Evolutionary conservation across 1,284 basidiomycete species (phyloP), one percentile per base, ranked within the genome.

Genomic region (Porogramme epimiltina): DNA sequence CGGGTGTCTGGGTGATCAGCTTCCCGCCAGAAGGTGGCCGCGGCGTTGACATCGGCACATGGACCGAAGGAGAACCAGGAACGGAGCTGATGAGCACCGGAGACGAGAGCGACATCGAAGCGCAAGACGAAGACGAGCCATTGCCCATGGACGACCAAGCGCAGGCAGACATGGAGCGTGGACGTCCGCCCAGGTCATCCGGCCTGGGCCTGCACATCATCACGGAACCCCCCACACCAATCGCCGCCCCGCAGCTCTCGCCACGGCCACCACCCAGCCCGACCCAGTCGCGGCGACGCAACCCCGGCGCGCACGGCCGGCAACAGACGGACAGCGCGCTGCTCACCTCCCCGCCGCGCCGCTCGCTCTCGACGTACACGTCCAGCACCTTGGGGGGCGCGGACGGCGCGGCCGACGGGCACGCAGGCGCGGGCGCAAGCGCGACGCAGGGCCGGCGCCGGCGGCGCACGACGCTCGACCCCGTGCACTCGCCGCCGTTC

Each of bases 1-100:
- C 82, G 1, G 95, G 95, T 2, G 95, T 98, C 0, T 97, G 93
- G 90, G 82, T 92, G 19, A 91, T 98, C 41, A 87, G 83, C 57
- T 80, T 87, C 51, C 85, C 87, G 42, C 79, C 84, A 13, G 77
- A 76, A 34, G 76, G 78, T 39, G 74, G 72, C 3, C 72, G 75
- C 39, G 73, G 75, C 3, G 74, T 80, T 23, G 80, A 84, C 61
- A 66, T 80, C 9, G 79, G 77, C 24, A 65, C 76, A 15, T 86
- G 82, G 81, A 71, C 69, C 41, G 77, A 80, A 53, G 77, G 73
- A 26, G 72, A 70, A 23, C 42, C 47, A 1, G 40, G 51, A 9
- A 55, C 51, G 13, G 57, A 53, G 28, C 37, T 59, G 42, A 72
- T 71, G 20, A 49, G 45, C 20, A 47, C 52, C 4, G 54, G 50